Conservation (phyloP, 2,329 filamentous ascomycete species). For the Sclerotinia nivalis region DNA sequence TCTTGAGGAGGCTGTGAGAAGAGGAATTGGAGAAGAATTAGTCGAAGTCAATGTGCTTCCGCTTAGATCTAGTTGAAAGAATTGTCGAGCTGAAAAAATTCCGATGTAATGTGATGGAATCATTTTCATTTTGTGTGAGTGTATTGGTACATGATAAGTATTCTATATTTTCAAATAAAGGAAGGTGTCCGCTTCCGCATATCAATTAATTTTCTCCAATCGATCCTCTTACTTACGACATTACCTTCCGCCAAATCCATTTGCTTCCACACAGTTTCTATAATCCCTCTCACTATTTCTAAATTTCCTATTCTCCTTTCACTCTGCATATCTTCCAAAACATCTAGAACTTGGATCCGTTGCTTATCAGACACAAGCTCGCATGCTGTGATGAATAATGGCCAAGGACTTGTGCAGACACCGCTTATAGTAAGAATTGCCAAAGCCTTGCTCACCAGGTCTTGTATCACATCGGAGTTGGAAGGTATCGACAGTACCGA, state of each 20-base stretch:
- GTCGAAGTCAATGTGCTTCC: conserved; percentile 28
- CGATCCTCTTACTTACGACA: conserved; percentile 9
- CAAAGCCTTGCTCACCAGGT: conserved; percentile 42
- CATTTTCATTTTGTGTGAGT: neutral
- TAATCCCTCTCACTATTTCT: conserved; percentile 46
- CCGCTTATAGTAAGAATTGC: conserved; percentile 43
- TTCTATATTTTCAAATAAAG: conserved; percentile 18
- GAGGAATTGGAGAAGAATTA: conserved; percentile 47
- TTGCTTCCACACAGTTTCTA: conserved; percentile 50
- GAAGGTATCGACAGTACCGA: conserved; percentile 28
- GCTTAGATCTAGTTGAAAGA: neutral
- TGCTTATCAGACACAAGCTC: conserved; percentile 47
- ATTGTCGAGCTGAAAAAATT: neutral
- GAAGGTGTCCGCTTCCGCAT: conserved; percentile 19
- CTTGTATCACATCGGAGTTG: conserved; percentile 31
- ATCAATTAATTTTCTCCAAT: conserved; percentile 24
- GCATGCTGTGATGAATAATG: conserved; percentile 50
- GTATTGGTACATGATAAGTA: conserved; percentile 13
- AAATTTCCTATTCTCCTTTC: conserved; percentile 50
- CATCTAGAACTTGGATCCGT: conserved; percentile 45
- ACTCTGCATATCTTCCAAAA: conserved; percentile 47
- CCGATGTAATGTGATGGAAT: neutral
- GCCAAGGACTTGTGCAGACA: conserved; percentile 52
- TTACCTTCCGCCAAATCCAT: conserved; percentile 42
- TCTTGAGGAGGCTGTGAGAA: conserved; percentile 53